These are phyloP conservation scores for Colletotrichum liaoningense DNA, from an alignment of 2,329 filamentous ascomycete genomes.

Conservation along the genomic window DNA sequence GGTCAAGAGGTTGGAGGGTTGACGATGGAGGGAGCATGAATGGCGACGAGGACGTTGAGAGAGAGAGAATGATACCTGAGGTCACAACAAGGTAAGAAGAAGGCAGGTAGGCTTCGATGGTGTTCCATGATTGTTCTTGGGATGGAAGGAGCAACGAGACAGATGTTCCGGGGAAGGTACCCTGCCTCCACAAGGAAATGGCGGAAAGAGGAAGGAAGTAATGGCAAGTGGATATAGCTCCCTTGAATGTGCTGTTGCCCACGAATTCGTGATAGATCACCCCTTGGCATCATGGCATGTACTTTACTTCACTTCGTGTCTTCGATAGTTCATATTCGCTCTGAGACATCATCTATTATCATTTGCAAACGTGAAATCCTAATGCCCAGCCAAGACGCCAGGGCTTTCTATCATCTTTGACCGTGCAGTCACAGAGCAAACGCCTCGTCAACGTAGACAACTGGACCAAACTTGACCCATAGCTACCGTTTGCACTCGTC, in stretches of 20 bases:
- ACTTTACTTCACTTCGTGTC: background rate
- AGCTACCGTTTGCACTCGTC: background rate
- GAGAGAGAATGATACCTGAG: no score
- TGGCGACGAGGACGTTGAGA: no score
- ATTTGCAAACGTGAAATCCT: no score
- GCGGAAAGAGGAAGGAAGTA: background rate
- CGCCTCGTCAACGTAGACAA: no score
- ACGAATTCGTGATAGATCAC: background rate
- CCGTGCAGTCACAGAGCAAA: no score
- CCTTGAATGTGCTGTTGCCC: background rate
- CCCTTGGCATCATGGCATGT: background rate
- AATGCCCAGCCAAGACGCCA: no score
- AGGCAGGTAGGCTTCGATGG: background rate
- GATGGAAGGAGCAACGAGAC: background rate
- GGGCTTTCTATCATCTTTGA: no score
- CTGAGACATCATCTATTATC: no score
- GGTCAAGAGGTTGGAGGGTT: background rate
- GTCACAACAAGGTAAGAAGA: background rate
- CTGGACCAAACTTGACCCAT: no score
- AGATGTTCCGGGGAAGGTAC: background rate
- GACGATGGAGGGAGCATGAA: no score
- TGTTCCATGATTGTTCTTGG: background rate
- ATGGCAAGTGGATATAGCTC: background rate
- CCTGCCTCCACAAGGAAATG: background rate
- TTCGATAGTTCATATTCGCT: no score